A percentile compares a stretch with the other conserved stretches of the same genome.
These are phyloP conservation scores for Malus sylvestris DNA, from an alignment of 306 rosid species.

Conservation along the genomic window DNA sequence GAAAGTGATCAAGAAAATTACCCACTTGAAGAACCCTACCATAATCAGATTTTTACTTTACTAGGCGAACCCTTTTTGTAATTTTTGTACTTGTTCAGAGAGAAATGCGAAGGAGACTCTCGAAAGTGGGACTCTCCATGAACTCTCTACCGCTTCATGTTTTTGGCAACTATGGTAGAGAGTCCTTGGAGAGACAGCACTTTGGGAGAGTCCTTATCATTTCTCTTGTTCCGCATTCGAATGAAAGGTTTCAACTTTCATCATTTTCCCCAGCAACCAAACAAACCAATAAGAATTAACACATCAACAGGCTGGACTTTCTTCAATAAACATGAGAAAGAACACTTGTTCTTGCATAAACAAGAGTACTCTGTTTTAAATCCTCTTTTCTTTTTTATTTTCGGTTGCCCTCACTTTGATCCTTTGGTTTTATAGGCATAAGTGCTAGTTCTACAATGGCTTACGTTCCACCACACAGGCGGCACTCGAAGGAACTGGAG, in stretches of 20 bases:
- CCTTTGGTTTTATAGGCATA: not conserved
- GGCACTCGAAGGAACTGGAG: conserved; percentile 19
- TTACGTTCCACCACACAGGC: conserved; percentile 55
- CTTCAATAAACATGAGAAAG: not conserved
- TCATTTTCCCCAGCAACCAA: not conserved
- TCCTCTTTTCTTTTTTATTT: too few relatives aligned
- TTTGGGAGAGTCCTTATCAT: too few relatives aligned
- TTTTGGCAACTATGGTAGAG: too few relatives aligned
- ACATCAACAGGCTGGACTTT: not conserved
- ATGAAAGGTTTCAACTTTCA: not conserved
- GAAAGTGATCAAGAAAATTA: not conserved
- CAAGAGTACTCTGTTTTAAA: not conserved
- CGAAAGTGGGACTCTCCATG: too few relatives aligned
- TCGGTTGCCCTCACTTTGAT: not conserved
- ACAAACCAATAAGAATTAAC: not conserved
- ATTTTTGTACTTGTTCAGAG: too few relatives aligned
- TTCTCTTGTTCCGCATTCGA: too few relatives aligned
- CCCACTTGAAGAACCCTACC: not conserved
- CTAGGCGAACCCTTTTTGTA: too few relatives aligned
- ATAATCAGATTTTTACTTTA: not conserved
- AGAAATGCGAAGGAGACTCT: too few relatives aligned
- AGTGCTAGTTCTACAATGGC: conserved; percentile 23
- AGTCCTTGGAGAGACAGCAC: too few relatives aligned
- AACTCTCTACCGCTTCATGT: too few relatives aligned
- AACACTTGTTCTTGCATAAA: not conserved